Evolutionary conservation across 129 eudicot genomes (phyloP), one percentile per base, ranked within the genome.

Genomic region (Chrysanthemum seticuspe): DNA sequence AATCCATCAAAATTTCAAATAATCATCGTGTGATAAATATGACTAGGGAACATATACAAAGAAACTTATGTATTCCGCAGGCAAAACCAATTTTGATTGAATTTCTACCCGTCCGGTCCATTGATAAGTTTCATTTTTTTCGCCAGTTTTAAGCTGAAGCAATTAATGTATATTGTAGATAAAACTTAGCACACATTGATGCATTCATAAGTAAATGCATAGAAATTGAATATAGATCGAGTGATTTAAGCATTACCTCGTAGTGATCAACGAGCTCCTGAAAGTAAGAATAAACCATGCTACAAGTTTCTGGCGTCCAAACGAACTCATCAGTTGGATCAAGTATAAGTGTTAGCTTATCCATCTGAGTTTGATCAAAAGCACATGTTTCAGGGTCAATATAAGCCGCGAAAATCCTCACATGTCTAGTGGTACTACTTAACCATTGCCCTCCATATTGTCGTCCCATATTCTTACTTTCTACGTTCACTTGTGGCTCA

Each of bases 361-460:
- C 98, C 78, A 79, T 88, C 71, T 91, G 97, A 13, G 91, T 84
- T 61, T 91, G 97, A 78, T 91, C 97, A 66, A 91, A 86, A 54
- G 83, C 96, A 44, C 83, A 85, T 0, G 97, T 91, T 45, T 68
- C 96, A 0, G 96, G 96, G 78, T 91, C 97, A 56, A 91, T 84
- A 72, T 92, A 92, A 1, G 98, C 98, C 0, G 98, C 98, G 34
- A 81, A 92, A 9, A 92, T 89, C 79, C 98, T 77, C 49, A 92
- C 87, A 62, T 92, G 98, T 63, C 96, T 76, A 0, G 98, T 87
- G 53, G 87, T 73, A 70, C 95, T 80, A 68, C 98, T 92, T 56
- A 92, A 85, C 98, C 98, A 92, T 76, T 92, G 95, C 2, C 96
- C 93, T 1, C 98, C 96, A 13, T 83, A 87, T 8, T 84, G 95